These are phyloP conservation scores for Aspergillus transmontanensis DNA, from an alignment of 2,329 filamentous ascomycete genomes.

Conservation along the genomic window DNA sequence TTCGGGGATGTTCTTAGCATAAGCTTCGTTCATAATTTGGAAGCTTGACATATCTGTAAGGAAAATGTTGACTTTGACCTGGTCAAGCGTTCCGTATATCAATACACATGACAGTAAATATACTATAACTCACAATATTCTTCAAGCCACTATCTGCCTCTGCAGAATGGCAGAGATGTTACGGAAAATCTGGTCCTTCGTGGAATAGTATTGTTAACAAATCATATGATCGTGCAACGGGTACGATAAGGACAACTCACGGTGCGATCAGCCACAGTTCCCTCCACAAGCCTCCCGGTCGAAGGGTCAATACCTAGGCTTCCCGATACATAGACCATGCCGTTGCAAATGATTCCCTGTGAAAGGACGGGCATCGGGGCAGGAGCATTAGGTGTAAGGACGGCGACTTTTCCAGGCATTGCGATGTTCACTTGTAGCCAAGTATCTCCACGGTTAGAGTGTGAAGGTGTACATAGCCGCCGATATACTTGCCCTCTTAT, in stretches of 20 bases:
- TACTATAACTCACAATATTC: constrained; percentile 9
- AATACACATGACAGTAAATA: too few species aligned
- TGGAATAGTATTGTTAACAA: too few species aligned
- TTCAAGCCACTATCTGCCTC: constrained; percentile 15
- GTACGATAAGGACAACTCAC: constrained; percentile 11
- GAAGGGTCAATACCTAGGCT: constrained; percentile 26
- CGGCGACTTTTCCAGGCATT: too few species aligned
- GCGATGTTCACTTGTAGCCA: too few species aligned
- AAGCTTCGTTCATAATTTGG: constrained; percentile 20
- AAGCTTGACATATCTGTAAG: constrained; percentile 20
- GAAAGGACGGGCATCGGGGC: constrained; percentile 25
- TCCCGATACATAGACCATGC: constrained; percentile 28
- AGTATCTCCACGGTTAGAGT: too few species aligned
- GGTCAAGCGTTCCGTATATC: too few species aligned
- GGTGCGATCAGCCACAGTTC: constrained; percentile 26
- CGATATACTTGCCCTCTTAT: too few species aligned
- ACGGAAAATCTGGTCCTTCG: not conserved
- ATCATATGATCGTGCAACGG: too few species aligned
- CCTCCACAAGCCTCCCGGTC: constrained; percentile 24
- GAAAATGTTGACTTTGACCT: constrained; percentile 23
- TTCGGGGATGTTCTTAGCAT: not conserved
- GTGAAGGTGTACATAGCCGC: too few species aligned
- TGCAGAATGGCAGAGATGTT: constrained; percentile 20
- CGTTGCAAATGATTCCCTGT: constrained; percentile 29
- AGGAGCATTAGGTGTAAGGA: constrained; percentile 17